Evolutionary conservation across 1,139 yeast species (phyloP).

Genomic region (Kodamaea derodonti): DNA sequence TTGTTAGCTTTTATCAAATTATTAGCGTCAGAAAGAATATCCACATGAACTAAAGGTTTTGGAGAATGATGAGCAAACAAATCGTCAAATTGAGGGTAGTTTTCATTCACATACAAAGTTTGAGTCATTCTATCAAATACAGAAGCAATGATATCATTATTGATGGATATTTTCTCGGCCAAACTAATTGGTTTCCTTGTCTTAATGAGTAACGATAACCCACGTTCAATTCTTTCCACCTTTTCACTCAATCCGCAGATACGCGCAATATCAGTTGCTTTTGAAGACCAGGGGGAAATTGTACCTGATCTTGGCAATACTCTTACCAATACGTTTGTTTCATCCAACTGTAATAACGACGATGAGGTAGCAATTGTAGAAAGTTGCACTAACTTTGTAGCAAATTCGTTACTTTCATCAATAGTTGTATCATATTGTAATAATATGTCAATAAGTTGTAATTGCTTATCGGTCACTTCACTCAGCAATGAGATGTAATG

Average conservation of each 20-base stretch:
- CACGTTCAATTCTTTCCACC: conserved; percentile 87
- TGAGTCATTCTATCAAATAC: conserved; percentile 97
- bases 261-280: conserved; percentile 90
- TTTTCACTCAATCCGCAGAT: conserved; percentile 77
- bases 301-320: conserved; percentile 93
- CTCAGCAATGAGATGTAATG: conserved; percentile 71
- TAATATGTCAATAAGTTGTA: conserved; percentile 54
- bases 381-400: conserved; percentile 38
- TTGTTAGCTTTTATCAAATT: conserved; percentile 75
- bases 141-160: conserved; percentile 52
- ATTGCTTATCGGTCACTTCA: conserved; percentile 27
- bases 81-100: conserved; percentile 62
- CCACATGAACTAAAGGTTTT: conserved; percentile 79
- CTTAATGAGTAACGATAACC: conserved; percentile 68
- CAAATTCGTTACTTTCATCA: conserved; percentile 49
- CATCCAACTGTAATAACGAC: conserved; percentile 28
- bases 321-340: conserved; percentile 61
- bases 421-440: conserved; percentile 73
- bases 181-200: conserved; percentile 63
- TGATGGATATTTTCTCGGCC: conserved; percentile 41
- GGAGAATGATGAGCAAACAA: conserved; percentile 78
- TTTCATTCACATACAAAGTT: conserved; percentile 46
- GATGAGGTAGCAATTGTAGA: conserved; percentile 24
- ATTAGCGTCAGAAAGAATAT: conserved; percentile 55
- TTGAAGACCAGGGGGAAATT: conserved; percentile 98